Conservation (phyloP, 371 early-diverging fungal species). For the Syncephalastrum sp. region DNA sequence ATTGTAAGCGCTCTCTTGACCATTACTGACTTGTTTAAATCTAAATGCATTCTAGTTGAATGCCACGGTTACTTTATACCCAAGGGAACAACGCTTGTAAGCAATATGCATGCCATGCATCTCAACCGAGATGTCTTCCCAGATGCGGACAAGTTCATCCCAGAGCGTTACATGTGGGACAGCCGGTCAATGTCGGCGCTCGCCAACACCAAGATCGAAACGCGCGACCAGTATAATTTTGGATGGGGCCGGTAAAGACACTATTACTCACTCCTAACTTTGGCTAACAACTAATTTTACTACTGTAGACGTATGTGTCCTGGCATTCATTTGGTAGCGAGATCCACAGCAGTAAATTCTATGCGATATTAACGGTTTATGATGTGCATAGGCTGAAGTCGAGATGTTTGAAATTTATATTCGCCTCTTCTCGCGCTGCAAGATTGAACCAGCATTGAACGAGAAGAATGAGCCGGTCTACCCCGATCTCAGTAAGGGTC, state of each 20-base stretch:
- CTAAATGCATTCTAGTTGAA: constrained; percentile 5
- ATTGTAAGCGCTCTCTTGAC: constrained; percentile 8
- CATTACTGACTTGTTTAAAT: not conserved
- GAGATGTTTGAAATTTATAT: constrained; percentile 9
- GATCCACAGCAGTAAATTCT: not conserved
- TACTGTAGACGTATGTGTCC: constrained; percentile 13
- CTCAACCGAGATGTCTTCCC: constrained; percentile 9
- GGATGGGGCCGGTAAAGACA: constrained; percentile 16
- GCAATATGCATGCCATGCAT: constrained; percentile 24
- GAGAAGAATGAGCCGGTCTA: not conserved
- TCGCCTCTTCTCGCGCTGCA: constrained; percentile 9
- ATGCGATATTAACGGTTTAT: not conserved
- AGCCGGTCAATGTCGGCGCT: constrained; percentile 13
- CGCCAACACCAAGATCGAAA: constrained; percentile 12
- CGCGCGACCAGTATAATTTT: constrained; percentile 19
- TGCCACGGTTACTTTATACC: constrained; percentile 35
- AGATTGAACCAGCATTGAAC: constrained; percentile 6
- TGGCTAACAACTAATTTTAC: not conserved
- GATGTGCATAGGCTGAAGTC: constrained; percentile 7
- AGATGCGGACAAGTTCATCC: constrained; percentile 20
- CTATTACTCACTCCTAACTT: too few relatives aligned
- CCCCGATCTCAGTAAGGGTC: not conserved
- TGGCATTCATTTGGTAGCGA: constrained; percentile 13
- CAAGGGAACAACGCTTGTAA: constrained; percentile 26
- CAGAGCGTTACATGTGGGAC: constrained; percentile 24